phyloP scores from a whole-genome alignment of 495 filamentous ascomycete species.

The Chaetomidium leptoderma region DNA sequence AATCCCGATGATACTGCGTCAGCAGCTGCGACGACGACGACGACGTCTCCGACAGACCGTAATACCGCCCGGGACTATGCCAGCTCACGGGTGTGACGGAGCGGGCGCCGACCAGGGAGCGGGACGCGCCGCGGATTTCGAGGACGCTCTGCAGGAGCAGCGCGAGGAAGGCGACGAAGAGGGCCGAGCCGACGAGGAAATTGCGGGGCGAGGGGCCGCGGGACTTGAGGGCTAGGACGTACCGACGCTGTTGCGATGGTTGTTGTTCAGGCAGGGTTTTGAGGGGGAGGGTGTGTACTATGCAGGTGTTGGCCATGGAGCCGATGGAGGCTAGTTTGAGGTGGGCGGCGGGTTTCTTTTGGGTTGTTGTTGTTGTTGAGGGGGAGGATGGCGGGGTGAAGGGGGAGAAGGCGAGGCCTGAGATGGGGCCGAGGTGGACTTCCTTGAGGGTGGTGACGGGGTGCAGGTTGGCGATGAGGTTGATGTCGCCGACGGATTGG shows the following conservation, averaged over 20 bases:
- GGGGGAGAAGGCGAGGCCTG: conserved; percentile 73
- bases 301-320: conserved; percentile 77
- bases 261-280: conserved; percentile 41
- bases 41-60: neutral
- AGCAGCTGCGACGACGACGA: neutral
- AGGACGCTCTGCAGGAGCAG: conserved; percentile 62
- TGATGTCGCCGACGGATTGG: conserved; percentile 38
- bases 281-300: conserved; percentile 80
- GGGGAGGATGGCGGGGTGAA: conserved; percentile 52
- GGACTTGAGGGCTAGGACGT: conserved; percentile 61
- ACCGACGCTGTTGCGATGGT: conserved; percentile 52
- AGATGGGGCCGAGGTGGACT: conserved; percentile 82
- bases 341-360: conserved; percentile 44
- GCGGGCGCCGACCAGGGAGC: conserved; percentile 51
- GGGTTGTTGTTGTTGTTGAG: conserved; percentile 33
- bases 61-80: conserved; percentile 17
- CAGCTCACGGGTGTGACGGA: conserved; percentile 27
- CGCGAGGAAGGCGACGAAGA: conserved; percentile 53
- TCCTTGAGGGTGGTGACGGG: conserved; percentile 60
- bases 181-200: conserved; percentile 46
- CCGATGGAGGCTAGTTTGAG: conserved; percentile 76
- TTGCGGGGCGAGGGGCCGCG: conserved; percentile 44
- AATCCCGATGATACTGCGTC: neutral
- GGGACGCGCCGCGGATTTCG: conserved; percentile 59
- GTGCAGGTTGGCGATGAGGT: conserved; percentile 54